These are phyloP conservation scores for Echium plantagineum DNA, from an alignment of 257 asterid genomes.

Conservation along the genomic window DNA sequence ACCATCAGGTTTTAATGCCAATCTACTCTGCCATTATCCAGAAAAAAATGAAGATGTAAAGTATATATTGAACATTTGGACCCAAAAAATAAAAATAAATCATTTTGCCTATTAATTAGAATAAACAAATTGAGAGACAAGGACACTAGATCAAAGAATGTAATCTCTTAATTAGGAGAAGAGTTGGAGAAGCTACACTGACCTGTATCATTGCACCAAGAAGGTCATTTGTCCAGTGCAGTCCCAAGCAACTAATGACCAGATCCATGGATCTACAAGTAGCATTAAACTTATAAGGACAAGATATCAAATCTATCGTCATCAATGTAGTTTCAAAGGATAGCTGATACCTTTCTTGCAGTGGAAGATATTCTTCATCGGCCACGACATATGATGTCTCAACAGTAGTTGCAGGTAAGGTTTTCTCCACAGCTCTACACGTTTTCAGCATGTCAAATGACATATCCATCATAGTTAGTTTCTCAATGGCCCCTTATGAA, in stretches of 20 bases:
- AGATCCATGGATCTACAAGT: conserved; percentile 65
- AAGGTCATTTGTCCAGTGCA: conserved; percentile 98
- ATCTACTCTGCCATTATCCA: conserved; percentile 54
- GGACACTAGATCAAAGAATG: conserved; percentile 4
- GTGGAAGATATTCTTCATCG: conserved; percentile 86
- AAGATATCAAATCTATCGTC: not conserved
- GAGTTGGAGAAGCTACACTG: conserved; percentile 5
- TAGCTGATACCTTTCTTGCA: conserved; percentile 52
- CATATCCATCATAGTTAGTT: conserved; percentile 80
- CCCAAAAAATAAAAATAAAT: not conserved
- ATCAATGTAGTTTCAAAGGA: not conserved
- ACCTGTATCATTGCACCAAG: conserved; percentile 99
- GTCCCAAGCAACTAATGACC: conserved; percentile 85
- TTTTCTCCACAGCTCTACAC: conserved; percentile 54
- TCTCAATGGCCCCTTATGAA: conserved; percentile 74
- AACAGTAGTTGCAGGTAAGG: conserved; percentile 34
- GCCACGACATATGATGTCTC: conserved; percentile 75
- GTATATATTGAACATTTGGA: not conserved
- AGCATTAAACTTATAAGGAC: not conserved
- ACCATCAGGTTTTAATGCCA: conserved; percentile 96
- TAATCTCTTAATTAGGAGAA: not conserved
- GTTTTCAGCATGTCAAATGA: conserved; percentile 72
- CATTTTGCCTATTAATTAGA: conserved; percentile 5
- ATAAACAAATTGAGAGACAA: conserved; percentile 4
- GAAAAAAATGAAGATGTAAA: conserved; percentile 5